A percentile compares a stretch with the other conserved stretches of the same genome.
Evolutionary conservation across 2,329 filamentous ascomycete species (phyloP).

Genomic region (Trichoderma citrinoviride): DNA sequence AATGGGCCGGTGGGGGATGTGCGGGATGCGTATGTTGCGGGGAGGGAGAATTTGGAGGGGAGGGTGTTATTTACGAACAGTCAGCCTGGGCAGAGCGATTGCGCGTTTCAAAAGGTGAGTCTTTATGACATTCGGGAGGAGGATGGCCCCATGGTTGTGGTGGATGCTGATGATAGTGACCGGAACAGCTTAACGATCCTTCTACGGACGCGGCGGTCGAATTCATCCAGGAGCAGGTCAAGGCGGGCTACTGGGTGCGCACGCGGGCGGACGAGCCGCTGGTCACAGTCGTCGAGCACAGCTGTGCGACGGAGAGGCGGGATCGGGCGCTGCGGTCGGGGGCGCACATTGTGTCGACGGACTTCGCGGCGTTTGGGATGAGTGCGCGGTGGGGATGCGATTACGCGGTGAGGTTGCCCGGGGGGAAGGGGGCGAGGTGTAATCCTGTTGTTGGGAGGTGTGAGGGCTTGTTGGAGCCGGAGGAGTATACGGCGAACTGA

Average conservation of each 20-base stretch:
- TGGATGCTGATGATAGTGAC: background rate
- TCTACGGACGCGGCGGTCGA: constrained; percentile 33
- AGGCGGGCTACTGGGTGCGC: constrained; percentile 48
- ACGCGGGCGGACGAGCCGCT: constrained; percentile 48
- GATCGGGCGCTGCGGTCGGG: constrained; percentile 42
- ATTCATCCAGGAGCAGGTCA: constrained; percentile 45
- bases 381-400: constrained; percentile 46
- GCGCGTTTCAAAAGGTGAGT: constrained; percentile 45
- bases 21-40: constrained; percentile 40
- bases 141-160: too few species aligned
- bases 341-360: constrained; percentile 50
- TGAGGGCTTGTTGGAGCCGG: constrained; percentile 24
- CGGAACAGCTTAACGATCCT: constrained; percentile 45
- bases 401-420: constrained; percentile 34
- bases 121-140: background rate
- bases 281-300: constrained; percentile 39
- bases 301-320: constrained; percentile 41
- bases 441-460: constrained; percentile 33
- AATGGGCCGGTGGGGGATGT: constrained; percentile 43
- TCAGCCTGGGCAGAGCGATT: constrained; percentile 43
- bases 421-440: constrained; percentile 31
- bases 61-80: constrained; percentile 50
- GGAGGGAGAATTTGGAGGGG: constrained; percentile 38
- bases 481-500: constrained; percentile 10
- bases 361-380: constrained; percentile 48